phyloP scores from a whole-genome alignment of 768 basidiomycete genomes.

The Amanita molliuscula region DNA sequence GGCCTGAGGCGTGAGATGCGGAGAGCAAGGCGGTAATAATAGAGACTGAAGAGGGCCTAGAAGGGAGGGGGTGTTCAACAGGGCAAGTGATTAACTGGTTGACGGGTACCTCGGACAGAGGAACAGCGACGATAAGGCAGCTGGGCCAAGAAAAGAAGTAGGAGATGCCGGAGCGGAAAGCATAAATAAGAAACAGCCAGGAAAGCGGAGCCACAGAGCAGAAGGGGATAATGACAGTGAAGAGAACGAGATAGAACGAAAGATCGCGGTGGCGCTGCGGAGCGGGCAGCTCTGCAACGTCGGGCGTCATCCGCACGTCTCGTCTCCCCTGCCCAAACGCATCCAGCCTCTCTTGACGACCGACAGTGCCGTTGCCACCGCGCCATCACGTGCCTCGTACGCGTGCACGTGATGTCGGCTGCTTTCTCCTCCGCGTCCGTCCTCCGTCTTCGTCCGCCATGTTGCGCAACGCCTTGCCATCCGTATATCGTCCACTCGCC shows the following conservation, averaged over 20 bases:
- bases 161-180: constrained; percentile 32
- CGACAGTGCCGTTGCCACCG: background rate
- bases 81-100: background rate
- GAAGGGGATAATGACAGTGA: constrained; percentile 48
- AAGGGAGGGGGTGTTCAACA: constrained; percentile 5
- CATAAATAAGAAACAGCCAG: constrained; percentile 52
- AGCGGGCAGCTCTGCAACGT: constrained; percentile 29
- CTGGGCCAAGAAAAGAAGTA: constrained; percentile 30
- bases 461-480: constrained; percentile 57
- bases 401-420: background rate
- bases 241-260: constrained; percentile 51
- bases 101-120: constrained; percentile 47
- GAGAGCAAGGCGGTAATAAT: constrained; percentile 42
- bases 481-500: constrained; percentile 42
- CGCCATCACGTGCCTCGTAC: background rate
- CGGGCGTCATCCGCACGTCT: constrained; percentile 15
- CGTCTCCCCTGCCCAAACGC: background rate
- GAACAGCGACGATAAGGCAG: constrained; percentile 31
- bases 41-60: constrained; percentile 62
- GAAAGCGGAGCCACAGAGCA: constrained; percentile 54
- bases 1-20: constrained; percentile 38
- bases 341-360: no score
- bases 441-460: constrained; percentile 29
- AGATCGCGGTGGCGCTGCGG: constrained; percentile 26
- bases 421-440: background rate